Base-by-base conservation (phyloP, 306 rosid genomes). In the Quillaja saponaria region DNA sequence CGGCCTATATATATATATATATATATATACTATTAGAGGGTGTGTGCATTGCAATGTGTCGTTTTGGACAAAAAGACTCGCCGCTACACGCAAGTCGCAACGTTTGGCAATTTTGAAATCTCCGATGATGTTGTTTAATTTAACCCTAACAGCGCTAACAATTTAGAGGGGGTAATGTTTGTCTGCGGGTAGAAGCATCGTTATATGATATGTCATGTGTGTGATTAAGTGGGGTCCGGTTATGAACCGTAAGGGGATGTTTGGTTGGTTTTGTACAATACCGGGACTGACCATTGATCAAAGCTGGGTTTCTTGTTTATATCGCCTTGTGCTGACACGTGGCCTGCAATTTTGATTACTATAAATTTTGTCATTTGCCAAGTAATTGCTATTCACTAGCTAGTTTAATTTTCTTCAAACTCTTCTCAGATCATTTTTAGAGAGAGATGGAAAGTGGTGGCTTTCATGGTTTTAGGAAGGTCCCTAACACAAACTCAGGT, bases 401-500 rank as follows among this genome's bases (percentile, higher is more conserved):
- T 15, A 25, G 7, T 7, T 1, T 4, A 13, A 13, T 12, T 17
- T 42, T 35, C 18, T 4, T 5, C 14, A 39, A 12, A 3, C 6
- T 59, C 20, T 19, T 31, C 41, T 16, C 55, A 61, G 7, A 15
- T 47, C 21, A 47, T n/a, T 17, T 14, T 14, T 17, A 34, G 10
- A n/a, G 47, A 18, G 33, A 18, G 33, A 82, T 85, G 95, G 89
- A 85, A 28, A 61, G 59, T 64, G 81, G 77, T 60, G 91, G 85
- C 73, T 87, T 80, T 73, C 87, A 85, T 57, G 91, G 95, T 72
- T 87, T 78, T 68, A 80, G 82, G 77, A 87, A 78, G 82, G 77
- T 72, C 66, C 73, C 82, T 71, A 78, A 59, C 76, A 18, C 75
- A 13, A 61, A 51, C 58, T 56, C 87, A 10, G 85, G 84, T 76